Percentiles rank a stretch among this genome's conserved stretches.
phyloP scores from a whole-genome alignment of 2,329 filamentous ascomycete species.

The Beauveria asiatica region DNA sequence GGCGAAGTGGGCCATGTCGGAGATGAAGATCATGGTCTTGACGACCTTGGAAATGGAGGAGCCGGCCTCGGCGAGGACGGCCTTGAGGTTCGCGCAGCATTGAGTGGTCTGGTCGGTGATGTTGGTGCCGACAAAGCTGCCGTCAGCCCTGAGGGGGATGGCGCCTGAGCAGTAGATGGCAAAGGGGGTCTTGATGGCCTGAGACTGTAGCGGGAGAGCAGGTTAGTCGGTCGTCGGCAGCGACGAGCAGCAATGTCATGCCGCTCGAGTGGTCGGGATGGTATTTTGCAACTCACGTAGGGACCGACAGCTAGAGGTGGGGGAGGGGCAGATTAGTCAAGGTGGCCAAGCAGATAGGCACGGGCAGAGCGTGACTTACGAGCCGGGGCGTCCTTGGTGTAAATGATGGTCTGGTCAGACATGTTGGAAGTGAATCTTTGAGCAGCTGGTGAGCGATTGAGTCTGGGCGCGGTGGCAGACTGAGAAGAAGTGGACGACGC shows the following conservation, averaged over 20 bases:
- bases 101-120: constrained; percentile 56
- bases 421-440: constrained; percentile 27
- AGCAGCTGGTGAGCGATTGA: constrained; percentile 6
- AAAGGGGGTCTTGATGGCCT: constrained; percentile 56
- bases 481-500: background rate
- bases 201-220: constrained; percentile 37
- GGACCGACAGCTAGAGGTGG: constrained; percentile 47
- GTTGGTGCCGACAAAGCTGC: constrained; percentile 47
- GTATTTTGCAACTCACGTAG: constrained; percentile 41
- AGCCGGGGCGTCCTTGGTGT: constrained; percentile 50
- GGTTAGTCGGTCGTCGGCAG: constrained; percentile 11
- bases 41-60: constrained; percentile 72
- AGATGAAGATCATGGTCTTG: constrained; percentile 87
- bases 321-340: constrained; percentile 11
- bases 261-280: background rate
- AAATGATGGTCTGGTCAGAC: constrained; percentile 42
- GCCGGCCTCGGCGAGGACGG: constrained; percentile 74
- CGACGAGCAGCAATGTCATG: background rate
- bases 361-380: constrained; percentile 33
- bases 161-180: constrained; percentile 63
- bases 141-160: constrained; percentile 58
- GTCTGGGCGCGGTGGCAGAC: background rate
- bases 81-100: constrained; percentile 69
- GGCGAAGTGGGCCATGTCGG: constrained; percentile 82
- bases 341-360: background rate